phyloP scores from a whole-genome alignment of 139 green algal species.

The Pleodorina starrii region DNA sequence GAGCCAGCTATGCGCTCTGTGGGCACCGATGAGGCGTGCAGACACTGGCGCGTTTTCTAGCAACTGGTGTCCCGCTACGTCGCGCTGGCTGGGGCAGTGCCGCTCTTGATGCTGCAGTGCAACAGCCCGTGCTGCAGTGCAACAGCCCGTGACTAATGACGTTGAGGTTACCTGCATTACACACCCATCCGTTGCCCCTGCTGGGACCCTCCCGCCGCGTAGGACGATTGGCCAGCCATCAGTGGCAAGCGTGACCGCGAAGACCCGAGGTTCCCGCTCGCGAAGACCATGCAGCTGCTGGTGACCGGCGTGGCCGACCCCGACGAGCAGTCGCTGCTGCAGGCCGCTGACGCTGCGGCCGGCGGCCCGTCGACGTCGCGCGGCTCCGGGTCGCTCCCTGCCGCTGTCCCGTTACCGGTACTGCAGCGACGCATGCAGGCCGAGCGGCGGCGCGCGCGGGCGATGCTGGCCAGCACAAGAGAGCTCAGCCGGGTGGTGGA shows the following conservation, averaged over 20 bases:
- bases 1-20: no score
- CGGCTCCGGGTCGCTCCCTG: not conserved
- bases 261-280: not conserved
- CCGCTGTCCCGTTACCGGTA: not conserved
- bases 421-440: not conserved
- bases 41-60: no score
- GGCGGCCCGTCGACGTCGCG: not conserved
- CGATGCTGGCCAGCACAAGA: not conserved
- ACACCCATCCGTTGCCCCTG: no score
- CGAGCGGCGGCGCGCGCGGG: not conserved
- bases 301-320: conserved; percentile 1
- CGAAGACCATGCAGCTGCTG: conserved; percentile 10
- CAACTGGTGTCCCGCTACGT: no score
- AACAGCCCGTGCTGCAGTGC: no score
- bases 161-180: no score
- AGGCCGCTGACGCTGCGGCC: not conserved
- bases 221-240: conserved; percentile 36
- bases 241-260: not conserved
- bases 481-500: not conserved
- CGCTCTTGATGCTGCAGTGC: no score
- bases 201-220: no score
- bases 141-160: no score
- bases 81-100: no score
- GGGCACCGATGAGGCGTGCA: no score
- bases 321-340: not conserved